A percentile compares a stretch with the other conserved stretches of the same genome.
Conservation (phyloP, 2,329 filamentous ascomycete species). For the Talaromyces funiculosus region DNA sequence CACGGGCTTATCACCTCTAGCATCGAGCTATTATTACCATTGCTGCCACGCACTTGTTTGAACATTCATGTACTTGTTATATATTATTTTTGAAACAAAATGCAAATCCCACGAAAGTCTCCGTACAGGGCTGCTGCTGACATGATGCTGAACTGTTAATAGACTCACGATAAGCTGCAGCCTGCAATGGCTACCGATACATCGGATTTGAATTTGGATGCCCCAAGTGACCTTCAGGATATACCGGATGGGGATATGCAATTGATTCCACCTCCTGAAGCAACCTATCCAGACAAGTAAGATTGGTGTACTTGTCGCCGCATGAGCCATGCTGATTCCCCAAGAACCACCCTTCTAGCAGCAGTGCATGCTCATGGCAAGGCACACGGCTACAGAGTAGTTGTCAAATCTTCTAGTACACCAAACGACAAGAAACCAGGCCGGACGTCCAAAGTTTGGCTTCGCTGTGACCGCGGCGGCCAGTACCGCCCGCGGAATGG, state of each 20-base stretch:
- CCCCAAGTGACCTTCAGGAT: conserved; percentile 42
- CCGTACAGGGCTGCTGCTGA: conserved; percentile 5
- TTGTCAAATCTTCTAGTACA: conserved; percentile 43
- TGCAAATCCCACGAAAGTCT: background rate
- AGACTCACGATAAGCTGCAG: conserved; percentile 6
- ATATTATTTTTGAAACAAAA: background rate
- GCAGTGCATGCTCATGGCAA: conserved; percentile 40
- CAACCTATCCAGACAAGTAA: conserved; percentile 41
- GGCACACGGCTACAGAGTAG: conserved; percentile 40
- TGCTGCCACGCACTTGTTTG: conserved; percentile 38
- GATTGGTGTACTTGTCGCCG: conserved; percentile 14
- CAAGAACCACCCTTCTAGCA: conserved; percentile 32
- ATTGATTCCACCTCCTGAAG: conserved; percentile 38
- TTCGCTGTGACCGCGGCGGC: conserved; percentile 41
- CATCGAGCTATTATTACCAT: conserved; percentile 17
- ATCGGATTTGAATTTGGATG: conserved; percentile 40
- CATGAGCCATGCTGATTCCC: background rate
- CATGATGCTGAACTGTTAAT: conserved; percentile 3
- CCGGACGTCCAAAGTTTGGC: conserved; percentile 40
- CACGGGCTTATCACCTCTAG: conserved; percentile 23
- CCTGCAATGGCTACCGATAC: conserved; percentile 35
- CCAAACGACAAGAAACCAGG: conserved; percentile 43
- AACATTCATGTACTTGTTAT: background rate
- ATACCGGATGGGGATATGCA: conserved; percentile 41
- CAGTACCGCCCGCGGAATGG: conserved; percentile 42